Evolutionary conservation across 768 basidiomycete species (phyloP).

Genomic region (Kondoa malvinella): DNA sequence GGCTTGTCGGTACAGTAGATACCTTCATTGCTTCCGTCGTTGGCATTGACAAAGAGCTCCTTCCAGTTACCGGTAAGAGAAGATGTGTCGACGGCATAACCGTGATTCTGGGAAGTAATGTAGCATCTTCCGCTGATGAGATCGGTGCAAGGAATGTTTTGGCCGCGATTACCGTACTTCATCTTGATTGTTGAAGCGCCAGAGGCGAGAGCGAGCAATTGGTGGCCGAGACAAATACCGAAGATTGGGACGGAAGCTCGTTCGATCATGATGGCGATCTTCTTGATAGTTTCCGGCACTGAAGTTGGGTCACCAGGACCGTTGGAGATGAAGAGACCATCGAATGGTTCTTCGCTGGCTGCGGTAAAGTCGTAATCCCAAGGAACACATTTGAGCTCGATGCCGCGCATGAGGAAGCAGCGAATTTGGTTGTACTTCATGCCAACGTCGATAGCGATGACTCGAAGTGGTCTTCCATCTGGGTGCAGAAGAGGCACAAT

Average conservation of each 20-base stretch:
- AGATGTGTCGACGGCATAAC: conserved; percentile 73
- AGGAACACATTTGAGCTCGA: conserved; percentile 91
- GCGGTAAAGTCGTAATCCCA: conserved; percentile 84
- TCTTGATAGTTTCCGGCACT: conserved; percentile 51
- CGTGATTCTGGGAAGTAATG: conserved; percentile 98
- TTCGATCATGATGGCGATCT: conserved; percentile 49
- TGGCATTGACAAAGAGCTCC: conserved; percentile 88
- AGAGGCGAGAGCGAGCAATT: conserved; percentile 82
- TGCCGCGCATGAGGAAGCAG: conserved; percentile 78
- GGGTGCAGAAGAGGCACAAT: conserved; percentile 26
- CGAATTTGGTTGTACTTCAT: conserved; percentile 99
- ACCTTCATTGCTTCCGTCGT: conserved; percentile 93
- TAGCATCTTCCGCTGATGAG: conserved; percentile 87
- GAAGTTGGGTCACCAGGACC: conserved; percentile 92
- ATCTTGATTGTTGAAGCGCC: conserved; percentile 93
- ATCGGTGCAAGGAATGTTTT: conserved; percentile 95
- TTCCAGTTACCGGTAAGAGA: conserved; percentile 74
- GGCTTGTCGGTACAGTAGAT: conserved; percentile 84
- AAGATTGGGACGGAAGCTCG: conserved; percentile 56
- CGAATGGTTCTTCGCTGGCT: conserved; percentile 59
- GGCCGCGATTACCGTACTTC: conserved; percentile 98
- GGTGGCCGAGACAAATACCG: conserved; percentile 96
- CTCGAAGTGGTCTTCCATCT: conserved; percentile 56
- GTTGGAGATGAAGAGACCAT: conserved; percentile 92
- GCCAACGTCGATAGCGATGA: conserved; percentile 89